phyloP scores from a whole-genome alignment of 106 monocot species.

The Allium fistulosum region DNA sequence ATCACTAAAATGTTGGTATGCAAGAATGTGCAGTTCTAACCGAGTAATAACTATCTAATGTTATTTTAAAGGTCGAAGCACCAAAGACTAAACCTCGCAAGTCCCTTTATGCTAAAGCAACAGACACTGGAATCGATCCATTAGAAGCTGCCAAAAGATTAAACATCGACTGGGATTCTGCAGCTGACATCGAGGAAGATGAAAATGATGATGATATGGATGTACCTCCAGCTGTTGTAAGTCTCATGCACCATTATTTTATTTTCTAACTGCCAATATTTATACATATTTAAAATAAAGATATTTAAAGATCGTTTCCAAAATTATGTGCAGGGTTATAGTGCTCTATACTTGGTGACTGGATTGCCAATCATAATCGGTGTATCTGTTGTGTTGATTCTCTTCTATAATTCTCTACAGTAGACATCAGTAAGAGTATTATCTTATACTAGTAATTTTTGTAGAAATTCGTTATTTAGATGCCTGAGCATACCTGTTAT shows the following conservation, averaged over 20 bases:
- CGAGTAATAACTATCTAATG: no score
- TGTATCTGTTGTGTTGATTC: constrained; percentile 71
- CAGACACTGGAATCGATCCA: constrained; percentile 86
- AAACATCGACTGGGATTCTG: constrained; percentile 90
- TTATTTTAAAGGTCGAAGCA: constrained; percentile 43
- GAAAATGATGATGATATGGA: constrained; percentile 55
- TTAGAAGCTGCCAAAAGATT: constrained; percentile 71
- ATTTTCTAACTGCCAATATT: not conserved
- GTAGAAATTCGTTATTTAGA: no score
- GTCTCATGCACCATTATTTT: not conserved
- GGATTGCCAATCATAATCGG: constrained; percentile 80
- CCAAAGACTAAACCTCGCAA: constrained; percentile 43
- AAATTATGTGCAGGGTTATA: constrained; percentile 62
- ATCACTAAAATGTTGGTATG: no score
- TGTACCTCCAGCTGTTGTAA: constrained; percentile 79
- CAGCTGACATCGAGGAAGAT: constrained; percentile 61
- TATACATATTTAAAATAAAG: not conserved
- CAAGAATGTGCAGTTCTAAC: no score
- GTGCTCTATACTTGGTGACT: constrained; percentile 83
- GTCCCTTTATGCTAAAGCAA: constrained; percentile 82
- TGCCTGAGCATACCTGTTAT: no score
- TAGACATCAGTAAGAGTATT: constrained; percentile 4
- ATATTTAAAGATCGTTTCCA: not conserved
- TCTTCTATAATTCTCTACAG: constrained; percentile 98
- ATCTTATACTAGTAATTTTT: not conserved